A percentile compares a stretch with the other conserved stretches of the same genome.
phyloP scores from a whole-genome alignment of 139 green algal genomes.

The Chlamydomonas schloesseri region DNA sequence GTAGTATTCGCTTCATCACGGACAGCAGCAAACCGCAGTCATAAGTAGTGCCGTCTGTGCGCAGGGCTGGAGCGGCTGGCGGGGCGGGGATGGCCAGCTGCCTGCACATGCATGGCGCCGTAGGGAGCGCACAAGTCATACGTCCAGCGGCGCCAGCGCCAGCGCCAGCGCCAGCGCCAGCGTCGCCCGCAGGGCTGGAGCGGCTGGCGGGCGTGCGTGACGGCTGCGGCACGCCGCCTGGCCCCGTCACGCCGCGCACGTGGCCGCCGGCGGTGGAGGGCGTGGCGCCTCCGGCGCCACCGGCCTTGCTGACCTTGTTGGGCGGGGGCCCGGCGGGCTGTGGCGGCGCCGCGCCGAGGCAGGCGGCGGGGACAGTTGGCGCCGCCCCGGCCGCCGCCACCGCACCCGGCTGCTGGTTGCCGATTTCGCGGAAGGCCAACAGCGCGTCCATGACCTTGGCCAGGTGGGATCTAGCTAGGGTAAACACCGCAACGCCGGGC shows the following conservation, averaged over 20 bases:
- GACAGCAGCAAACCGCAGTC: too few species aligned
- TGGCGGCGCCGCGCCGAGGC: constrained; percentile 2
- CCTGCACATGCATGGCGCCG: constrained; percentile 1
- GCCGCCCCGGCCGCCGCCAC: too few species aligned
- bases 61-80: constrained; percentile 21
- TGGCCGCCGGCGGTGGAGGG: background rate
- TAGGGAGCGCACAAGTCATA: constrained; percentile 24
- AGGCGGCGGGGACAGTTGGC: constrained; percentile 13
- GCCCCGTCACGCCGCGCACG: constrained; percentile 12
- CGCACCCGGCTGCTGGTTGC: constrained; percentile 24
- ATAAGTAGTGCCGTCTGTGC: too few species aligned
- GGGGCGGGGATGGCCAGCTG: constrained; percentile 34
- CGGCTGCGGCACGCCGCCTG: background rate
- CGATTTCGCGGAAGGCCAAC: constrained; percentile 33
- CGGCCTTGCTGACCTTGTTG: constrained; percentile 25
- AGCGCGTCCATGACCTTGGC: constrained; percentile 32
- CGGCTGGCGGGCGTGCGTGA: constrained; percentile 33
- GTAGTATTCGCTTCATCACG: too few species aligned
- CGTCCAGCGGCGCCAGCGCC: too few species aligned
- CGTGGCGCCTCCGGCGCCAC: background rate
- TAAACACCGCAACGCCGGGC: constrained; percentile 10
- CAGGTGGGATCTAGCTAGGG: constrained; percentile 9
- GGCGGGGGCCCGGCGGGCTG: background rate
- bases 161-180: constrained; percentile 2
- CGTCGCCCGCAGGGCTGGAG: constrained; percentile 17